Evolutionary conservation across 345 rosid species (phyloP).

Genomic region (Brassica incana): DNA sequence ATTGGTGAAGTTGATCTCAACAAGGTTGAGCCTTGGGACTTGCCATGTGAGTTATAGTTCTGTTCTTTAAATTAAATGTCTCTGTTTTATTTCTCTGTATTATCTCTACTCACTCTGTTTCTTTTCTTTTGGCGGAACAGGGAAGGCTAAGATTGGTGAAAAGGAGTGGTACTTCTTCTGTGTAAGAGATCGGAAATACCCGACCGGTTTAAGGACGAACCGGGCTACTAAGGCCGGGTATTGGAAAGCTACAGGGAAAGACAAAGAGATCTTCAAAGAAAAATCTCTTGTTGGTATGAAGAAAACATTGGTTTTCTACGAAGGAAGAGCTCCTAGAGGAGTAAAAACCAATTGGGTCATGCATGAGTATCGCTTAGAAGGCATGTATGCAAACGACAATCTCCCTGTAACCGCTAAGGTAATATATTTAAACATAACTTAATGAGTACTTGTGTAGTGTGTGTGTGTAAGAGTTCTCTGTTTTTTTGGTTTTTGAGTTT

Average conservation of each 20-base stretch:
- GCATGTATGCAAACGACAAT: slow-evolving; percentile 46
- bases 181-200: slow-evolving; percentile 69
- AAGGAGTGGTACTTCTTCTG: slow-evolving; percentile 80
- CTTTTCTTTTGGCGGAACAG: neutral
- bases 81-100: neutral
- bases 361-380: slow-evolving; percentile 80
- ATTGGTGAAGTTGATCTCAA: slow-evolving; percentile 82
- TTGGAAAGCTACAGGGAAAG: slow-evolving; percentile 73
- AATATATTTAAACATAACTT: neutral
- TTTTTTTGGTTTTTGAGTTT: neutral
- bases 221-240: slow-evolving; percentile 54
- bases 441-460: neutral
- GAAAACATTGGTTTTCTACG: slow-evolving; percentile 82
- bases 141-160: slow-evolving; percentile 43
- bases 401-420: slow-evolving; percentile 58
- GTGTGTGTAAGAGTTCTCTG: neutral
- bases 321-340: slow-evolving; percentile 84
- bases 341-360: slow-evolving; percentile 77
- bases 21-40: slow-evolving; percentile 93
- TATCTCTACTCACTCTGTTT: neutral
- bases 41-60: slow-evolving; percentile 57
- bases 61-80: neutral
- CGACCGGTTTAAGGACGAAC: slow-evolving; percentile 62
- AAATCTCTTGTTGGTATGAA: slow-evolving; percentile 78
- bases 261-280: slow-evolving; percentile 48